Evolutionary conservation across 495 filamentous ascomycete genomes (phyloP), one percentile per base, ranked within the genome.

Genomic region (Lepraria neglecta): DNA sequence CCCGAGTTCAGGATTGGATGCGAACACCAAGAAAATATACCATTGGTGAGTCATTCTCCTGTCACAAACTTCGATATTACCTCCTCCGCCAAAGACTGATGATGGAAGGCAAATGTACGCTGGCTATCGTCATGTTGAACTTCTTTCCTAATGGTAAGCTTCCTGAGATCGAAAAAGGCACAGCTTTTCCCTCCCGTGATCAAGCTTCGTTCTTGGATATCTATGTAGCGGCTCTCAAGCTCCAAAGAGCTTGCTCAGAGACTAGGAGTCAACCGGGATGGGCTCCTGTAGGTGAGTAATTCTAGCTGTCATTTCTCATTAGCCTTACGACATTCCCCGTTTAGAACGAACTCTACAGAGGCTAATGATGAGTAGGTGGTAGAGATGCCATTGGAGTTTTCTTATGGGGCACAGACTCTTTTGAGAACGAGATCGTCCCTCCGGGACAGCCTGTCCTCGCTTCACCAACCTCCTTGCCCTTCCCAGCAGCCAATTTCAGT

Each of bases 91-190:
- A 4, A 57, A 15, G 4, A 43, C 19, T 57, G 19, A 57, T 14
- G 19, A 30, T 12, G 15, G 10, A 46, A 61, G 59, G 48, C 14
- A 12, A 17, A 5, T 61, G 50, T n/a, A 61, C 59, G 15, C 0
- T 61, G n/a, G 59, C 48, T 4, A 55, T 61, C 38, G 50, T 61
- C 17, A 61, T 61, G 59, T 21, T 61, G 59, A 61, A 61, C 17
- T 31, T 54, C 40, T 61, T 55, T 11, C 42, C 59, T 17, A 5
- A 45, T 14, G 40, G 42, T 6, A 31, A 19, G 17, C 35, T 61
- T 33, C 50, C 59, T 3, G 59, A 40, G 11, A 17, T 9, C 12
- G 48, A 44, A 14, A 42, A 43, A 31, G 40, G 40, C 4, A 28
- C 0, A n/a, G 4, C n/a, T 4, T 55, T 43, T 19, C 31, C 59